Conservation (phyloP, 2,329 filamentous ascomycete species). For the Myotisia sp. region DNA sequence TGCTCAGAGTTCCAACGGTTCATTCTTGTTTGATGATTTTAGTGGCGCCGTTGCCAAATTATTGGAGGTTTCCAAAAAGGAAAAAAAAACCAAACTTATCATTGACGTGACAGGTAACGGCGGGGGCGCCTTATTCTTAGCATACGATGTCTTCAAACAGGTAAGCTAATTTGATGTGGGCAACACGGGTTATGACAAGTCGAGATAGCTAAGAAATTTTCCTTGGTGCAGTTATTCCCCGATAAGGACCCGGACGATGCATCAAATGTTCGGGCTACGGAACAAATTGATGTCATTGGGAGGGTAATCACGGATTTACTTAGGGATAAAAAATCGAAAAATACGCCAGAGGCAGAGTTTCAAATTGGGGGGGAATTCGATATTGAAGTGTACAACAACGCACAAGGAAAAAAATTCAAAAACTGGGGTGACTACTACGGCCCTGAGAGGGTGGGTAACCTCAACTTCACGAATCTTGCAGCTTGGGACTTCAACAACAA, state of each 20-base stretch:
- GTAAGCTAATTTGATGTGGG: conserved; percentile 5
- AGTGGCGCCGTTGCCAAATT: conserved; percentile 31
- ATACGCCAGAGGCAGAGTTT: conserved; percentile 6
- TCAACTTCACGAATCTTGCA: conserved; percentile 25
- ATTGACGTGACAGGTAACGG: conserved; percentile 50
- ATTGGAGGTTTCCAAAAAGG: conserved; percentile 32
- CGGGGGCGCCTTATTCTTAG: conserved; percentile 40
- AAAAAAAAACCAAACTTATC: conserved; percentile 46
- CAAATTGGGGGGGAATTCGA: conserved; percentile 9
- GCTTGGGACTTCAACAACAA: conserved; percentile 15
- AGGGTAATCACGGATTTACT: conserved; percentile 15
- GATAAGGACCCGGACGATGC: conserved; percentile 30
- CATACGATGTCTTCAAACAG: conserved; percentile 39
- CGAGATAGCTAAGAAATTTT: not conserved
- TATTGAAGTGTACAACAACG: conserved; percentile 14
- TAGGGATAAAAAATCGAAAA: conserved; percentile 4
- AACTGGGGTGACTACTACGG: conserved; percentile 22
- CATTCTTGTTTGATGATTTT: conserved; percentile 15
- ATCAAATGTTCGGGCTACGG: conserved; percentile 34
- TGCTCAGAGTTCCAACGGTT: conserved; percentile 11
- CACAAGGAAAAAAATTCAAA: conserved; percentile 23
- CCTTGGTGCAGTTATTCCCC: conserved; percentile 33
- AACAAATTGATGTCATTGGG: conserved; percentile 26
- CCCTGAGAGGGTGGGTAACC: conserved; percentile 18
- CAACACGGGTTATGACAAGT: conserved; percentile 1